A percentile compares a stretch with the other conserved stretches of the same genome.
Conservation (phyloP, 345 rosid species). For the Barbarea vulgaris region DNA sequence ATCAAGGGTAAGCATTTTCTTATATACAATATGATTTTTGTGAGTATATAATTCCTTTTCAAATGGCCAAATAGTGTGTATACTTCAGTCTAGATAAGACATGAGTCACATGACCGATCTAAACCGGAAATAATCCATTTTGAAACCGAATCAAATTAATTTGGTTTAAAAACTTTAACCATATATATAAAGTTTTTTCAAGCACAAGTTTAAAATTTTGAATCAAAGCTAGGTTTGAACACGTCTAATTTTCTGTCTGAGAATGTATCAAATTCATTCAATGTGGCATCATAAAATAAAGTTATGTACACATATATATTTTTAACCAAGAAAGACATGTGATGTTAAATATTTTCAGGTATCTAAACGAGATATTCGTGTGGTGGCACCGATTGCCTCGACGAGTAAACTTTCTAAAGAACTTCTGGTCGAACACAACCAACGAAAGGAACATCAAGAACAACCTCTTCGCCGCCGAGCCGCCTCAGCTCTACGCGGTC, state of each 20-base stretch:
- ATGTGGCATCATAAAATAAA: background rate
- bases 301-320: background rate
- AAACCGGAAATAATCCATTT: background rate
- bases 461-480: slow-evolving; percentile 73
- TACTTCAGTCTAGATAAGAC: background rate
- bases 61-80: background rate
- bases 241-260: background rate
- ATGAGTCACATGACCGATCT: background rate
- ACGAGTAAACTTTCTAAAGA: slow-evolving; percentile 78
- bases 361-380: slow-evolving; percentile 76
- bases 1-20: slow-evolving; percentile 57
- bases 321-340: background rate
- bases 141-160: background rate
- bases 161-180: background rate
- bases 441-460: slow-evolving; percentile 66
- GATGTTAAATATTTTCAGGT: slow-evolving; percentile 32
- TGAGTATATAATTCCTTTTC: background rate
- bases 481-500: slow-evolving; percentile 72
- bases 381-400: slow-evolving; percentile 95
- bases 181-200: background rate
- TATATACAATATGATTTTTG: background rate
- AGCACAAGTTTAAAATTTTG: background rate
- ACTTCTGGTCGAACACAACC: slow-evolving; percentile 85
- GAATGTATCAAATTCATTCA: background rate
- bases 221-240: background rate